Conservation (phyloP, 164 flowering plant species). For the Magnolia changhungtana region DNA sequence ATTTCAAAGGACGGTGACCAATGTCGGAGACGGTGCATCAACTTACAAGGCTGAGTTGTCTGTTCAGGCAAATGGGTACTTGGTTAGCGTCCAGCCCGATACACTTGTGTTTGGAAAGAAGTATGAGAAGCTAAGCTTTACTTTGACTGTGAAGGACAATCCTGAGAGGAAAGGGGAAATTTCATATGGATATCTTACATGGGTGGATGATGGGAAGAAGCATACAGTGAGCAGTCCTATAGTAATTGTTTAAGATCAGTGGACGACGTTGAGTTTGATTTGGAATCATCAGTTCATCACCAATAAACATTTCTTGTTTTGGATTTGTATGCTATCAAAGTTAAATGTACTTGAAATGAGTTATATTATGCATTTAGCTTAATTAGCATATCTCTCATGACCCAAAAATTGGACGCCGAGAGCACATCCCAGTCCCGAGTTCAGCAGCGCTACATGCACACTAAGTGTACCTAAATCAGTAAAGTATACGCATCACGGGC, state of each 20-base stretch:
- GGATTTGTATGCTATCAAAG: too few species aligned
- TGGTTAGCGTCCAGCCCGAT: constrained; percentile 42
- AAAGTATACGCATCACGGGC: too few species aligned
- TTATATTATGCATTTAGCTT: too few species aligned
- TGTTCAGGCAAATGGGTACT: constrained; percentile 21
- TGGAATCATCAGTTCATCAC: too few species aligned
- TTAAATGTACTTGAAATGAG: too few species aligned
- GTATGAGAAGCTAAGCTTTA: constrained; percentile 44
- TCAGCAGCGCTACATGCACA: too few species aligned
- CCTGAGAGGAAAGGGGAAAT: neutral
- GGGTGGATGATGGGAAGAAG: constrained; percentile 33
- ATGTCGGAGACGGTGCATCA: constrained; percentile 41
- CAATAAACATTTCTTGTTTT: too few species aligned
- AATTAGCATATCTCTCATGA: too few species aligned
- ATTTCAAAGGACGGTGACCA: constrained; percentile 54
- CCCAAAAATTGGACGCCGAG: too few species aligned
- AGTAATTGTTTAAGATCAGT: constrained; percentile 15
- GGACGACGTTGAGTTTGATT: too few species aligned
- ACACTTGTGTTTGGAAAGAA: constrained; percentile 38
- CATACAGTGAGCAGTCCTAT: constrained; percentile 49
- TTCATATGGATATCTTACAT: constrained; percentile 29
- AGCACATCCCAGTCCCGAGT: too few species aligned
- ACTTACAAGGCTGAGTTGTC: constrained; percentile 35
- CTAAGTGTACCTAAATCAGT: too few species aligned
- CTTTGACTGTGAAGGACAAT: constrained; percentile 22